Evolutionary conservation across 805 yeast species (phyloP).

Genomic region (Metschnikowia santaceciliae): DNA sequence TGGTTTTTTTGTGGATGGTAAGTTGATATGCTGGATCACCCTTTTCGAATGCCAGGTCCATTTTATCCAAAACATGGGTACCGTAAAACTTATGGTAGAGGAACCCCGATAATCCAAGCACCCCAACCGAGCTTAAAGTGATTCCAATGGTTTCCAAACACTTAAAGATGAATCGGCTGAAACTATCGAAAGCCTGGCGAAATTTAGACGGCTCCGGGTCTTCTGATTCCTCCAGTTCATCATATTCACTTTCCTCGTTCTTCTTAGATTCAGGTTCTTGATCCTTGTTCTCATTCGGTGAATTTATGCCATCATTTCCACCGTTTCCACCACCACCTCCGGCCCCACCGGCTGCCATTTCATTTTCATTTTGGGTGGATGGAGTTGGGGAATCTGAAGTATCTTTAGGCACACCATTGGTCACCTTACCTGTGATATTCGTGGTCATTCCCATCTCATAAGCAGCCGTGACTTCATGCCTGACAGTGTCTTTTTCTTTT

Average conservation of each 20-base stretch:
- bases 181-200: conserved; percentile 18
- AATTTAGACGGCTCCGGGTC: conserved; percentile 15
- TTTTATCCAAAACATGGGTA: conserved; percentile 56
- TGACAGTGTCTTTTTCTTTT: not conserved
- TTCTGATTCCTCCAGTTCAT: conserved; percentile 8
- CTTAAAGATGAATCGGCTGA: conserved; percentile 32
- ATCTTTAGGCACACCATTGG: not conserved
- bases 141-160: conserved; percentile 67
- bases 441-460: not conserved
- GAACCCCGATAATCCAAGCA: conserved; percentile 70
- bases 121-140: conserved; percentile 62
- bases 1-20: conserved; percentile 48
- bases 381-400: not conserved
- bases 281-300: not conserved
- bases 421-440: not conserved
- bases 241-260: conserved; percentile 8
- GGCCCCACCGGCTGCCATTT: not conserved
- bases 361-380: not conserved
- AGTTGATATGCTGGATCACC: conserved; percentile 65
- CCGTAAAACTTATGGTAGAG: conserved; percentile 62
- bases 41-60: conserved; percentile 59
- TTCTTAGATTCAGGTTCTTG: conserved; percentile 6
- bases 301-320: conserved; percentile 2
- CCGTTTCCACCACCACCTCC: conserved; percentile 5
- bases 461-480: not conserved